Base-by-base conservation (phyloP, 148 eudicot species). In the Hydrangea macrophylla region DNA sequence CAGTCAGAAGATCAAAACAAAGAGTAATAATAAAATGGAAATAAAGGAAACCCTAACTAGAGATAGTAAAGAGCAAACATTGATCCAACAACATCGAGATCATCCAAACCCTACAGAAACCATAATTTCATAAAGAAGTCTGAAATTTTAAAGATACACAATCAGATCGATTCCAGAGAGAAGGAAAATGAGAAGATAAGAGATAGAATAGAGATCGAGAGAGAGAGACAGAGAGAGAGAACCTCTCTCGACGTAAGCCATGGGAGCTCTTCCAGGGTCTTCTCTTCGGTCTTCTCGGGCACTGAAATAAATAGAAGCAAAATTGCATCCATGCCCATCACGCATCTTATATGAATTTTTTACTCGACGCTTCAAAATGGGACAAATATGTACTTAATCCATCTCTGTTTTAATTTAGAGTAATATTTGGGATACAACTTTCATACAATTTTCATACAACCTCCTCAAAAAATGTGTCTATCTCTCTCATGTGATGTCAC, bases 171-270 rank as follows among this genome's bases (percentile, higher is more conserved):
- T 25, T 37, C 1, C 39, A 22, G 64, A 39, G 15, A 58, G 12
- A 12, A n/a, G n/a, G 18, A 40, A 33, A 15, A 4, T 10, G 9
- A 7, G 2, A 44, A 18, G 2, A 27, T 32, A 33, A 8, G n/a
- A n/a, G n/a, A n/a, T n/a, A n/a, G n/a, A n/a, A n/a, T n/a, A n/a
- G n/a, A n/a, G n/a, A n/a, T n/a, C 28, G 28, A 59, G 15, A 32
- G 30, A 37, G 55, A 53, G 18, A 22, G 40, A n/a, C 57, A 75
- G 69, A 54, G 28, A 61, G n/a, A 36, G 12, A 17, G n/a, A 70
- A 76, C 86, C 86, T 65, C 74, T 69, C 65, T 83, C 86, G 26
- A 83, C 86, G 68, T 79, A 83, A 44, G 86, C 83, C 86, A 83
- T 82, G 39, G 75, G 60, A 70, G 66, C 51, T 56, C 3, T 23